A percentile compares a stretch with the other conserved stretches of the same genome.
Evolutionary conservation across 768 basidiomycete species (phyloP).

Genomic region (Lactarius deliciosus): DNA sequence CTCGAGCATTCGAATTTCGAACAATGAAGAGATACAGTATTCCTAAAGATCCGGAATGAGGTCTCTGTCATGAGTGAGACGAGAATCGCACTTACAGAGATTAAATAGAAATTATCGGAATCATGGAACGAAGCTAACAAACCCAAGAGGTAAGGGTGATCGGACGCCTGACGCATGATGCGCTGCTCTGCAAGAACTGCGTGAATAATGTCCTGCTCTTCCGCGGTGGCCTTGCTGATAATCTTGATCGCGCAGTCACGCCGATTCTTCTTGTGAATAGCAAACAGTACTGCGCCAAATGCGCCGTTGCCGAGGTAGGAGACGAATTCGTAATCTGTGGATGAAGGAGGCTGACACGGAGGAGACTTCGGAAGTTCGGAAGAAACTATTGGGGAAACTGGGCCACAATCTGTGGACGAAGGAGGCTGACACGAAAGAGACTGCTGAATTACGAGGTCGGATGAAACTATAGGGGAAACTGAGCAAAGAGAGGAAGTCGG

Average conservation of each 20-base stretch:
- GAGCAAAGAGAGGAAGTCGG: background rate
- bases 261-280: slow-evolving; percentile 23
- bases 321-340: slow-evolving; percentile 17
- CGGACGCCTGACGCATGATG: slow-evolving; percentile 18
- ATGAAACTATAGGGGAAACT: background rate
- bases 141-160: slow-evolving; percentile 26
- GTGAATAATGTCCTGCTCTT: slow-evolving; percentile 9
- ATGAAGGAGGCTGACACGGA: slow-evolving; percentile 14
- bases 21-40: slow-evolving; percentile 30
- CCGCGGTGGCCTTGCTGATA: slow-evolving; percentile 24
- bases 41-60: slow-evolving; percentile 24
- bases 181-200: slow-evolving; percentile 19
- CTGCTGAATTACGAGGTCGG: background rate
- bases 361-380: background rate
- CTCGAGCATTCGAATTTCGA: slow-evolving; percentile 16
- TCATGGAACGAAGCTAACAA: slow-evolving; percentile 34
- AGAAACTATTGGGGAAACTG: background rate
- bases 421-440: slow-evolving; percentile 5
- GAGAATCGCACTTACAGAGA: slow-evolving; percentile 29
- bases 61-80: background rate
- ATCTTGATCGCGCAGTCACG: slow-evolving; percentile 31
- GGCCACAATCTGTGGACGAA: slow-evolving; percentile 14
- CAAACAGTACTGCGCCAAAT: slow-evolving; percentile 30
- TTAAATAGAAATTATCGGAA: slow-evolving; percentile 30
- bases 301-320: slow-evolving; percentile 18